These are phyloP conservation scores for Moesziomyces sp. DNA, from an alignment of 1,284 basidiomycete genomes.

Conservation along the genomic window DNA sequence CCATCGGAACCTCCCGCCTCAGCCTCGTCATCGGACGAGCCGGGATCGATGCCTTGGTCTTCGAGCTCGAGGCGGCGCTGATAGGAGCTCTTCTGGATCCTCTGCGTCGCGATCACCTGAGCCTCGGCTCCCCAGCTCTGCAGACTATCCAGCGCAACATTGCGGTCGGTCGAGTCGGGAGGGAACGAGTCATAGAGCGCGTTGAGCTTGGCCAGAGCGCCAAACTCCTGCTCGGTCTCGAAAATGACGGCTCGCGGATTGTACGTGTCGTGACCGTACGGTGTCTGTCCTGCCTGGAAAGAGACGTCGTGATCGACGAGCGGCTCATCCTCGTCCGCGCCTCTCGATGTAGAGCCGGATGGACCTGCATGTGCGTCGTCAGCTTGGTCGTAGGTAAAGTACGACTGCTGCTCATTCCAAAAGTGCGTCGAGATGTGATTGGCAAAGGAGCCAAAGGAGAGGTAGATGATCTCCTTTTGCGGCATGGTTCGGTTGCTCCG, in stretches of 20 bases:
- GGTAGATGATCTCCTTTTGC: constrained; percentile 60
- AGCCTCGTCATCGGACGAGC: constrained; percentile 28
- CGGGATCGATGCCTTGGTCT: constrained; percentile 42
- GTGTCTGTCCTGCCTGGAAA: constrained; percentile 56
- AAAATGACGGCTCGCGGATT: constrained; percentile 59
- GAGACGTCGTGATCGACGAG: constrained; percentile 62
- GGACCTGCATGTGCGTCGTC: constrained; percentile 25
- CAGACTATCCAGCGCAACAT: constrained; percentile 25
- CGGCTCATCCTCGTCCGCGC: constrained; percentile 17
- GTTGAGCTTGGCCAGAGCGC: constrained; percentile 46
- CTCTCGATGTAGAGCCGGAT: constrained; percentile 15
- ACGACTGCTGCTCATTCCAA: constrained; percentile 64
- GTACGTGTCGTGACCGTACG: constrained; percentile 54
- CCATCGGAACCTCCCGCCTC: constrained; percentile 1
- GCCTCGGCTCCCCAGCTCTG: constrained; percentile 28
- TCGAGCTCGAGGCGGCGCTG: constrained; percentile 43
- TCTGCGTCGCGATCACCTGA: constrained; percentile 23
- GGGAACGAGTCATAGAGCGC: constrained; percentile 48
- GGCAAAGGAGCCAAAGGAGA: constrained; percentile 62
- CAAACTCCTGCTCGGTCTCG: constrained; percentile 59
- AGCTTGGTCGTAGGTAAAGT: constrained; percentile 50
- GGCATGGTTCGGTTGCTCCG: constrained; percentile 13
- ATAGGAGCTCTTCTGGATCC: constrained; percentile 29
- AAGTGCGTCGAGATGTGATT: constrained; percentile 64
- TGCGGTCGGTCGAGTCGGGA: constrained; percentile 13